These are phyloP conservation scores for Leccinum barrowsii DNA, from an alignment of 768 basidiomycete species.

Conservation along the genomic window DNA sequence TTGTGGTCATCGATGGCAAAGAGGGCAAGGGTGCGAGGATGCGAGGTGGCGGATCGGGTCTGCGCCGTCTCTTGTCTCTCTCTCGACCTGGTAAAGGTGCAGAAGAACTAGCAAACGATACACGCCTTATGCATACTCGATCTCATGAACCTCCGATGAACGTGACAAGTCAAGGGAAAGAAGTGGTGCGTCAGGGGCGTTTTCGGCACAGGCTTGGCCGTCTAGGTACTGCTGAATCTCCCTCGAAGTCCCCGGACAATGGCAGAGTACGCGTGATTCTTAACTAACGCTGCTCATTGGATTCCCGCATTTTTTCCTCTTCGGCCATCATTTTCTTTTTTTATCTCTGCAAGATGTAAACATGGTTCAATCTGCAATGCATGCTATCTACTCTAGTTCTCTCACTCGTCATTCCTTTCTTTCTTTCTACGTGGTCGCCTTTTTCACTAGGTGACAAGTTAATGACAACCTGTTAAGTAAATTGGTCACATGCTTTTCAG, in stretches of 20 bases:
- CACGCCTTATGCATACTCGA: constrained; percentile 22
- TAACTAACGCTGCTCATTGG: constrained; percentile 26
- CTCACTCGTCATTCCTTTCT: constrained; percentile 1
- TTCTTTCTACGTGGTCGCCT: constrained; percentile 7
- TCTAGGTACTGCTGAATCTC: constrained; percentile 26
- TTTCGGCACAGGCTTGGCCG: constrained; percentile 29
- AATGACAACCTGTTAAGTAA: constrained; percentile 1
- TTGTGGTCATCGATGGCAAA: constrained; percentile 57
- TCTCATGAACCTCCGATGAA: constrained; percentile 26
- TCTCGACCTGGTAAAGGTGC: constrained; percentile 31
- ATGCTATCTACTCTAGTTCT: constrained; percentile 13
- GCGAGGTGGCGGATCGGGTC: constrained; percentile 29
- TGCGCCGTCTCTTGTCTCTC: constrained; percentile 32
- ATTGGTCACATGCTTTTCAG: not conserved
- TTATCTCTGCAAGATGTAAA: constrained; percentile 26
- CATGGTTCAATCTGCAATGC: constrained; percentile 21
- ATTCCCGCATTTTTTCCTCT: constrained; percentile 5
- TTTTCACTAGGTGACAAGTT: constrained; percentile 5
- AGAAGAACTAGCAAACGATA: constrained; percentile 26
- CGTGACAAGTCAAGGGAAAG: constrained; percentile 20
- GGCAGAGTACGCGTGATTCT: constrained; percentile 36
- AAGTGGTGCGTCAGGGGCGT: constrained; percentile 23
- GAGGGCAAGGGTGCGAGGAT: constrained; percentile 34
- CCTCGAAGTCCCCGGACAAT: constrained; percentile 30
- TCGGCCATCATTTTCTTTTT: constrained; percentile 4